These are phyloP conservation scores for Hyphodiscus sp. DNA, from an alignment of 2,329 filamentous ascomycete species.

Conservation along the genomic window DNA sequence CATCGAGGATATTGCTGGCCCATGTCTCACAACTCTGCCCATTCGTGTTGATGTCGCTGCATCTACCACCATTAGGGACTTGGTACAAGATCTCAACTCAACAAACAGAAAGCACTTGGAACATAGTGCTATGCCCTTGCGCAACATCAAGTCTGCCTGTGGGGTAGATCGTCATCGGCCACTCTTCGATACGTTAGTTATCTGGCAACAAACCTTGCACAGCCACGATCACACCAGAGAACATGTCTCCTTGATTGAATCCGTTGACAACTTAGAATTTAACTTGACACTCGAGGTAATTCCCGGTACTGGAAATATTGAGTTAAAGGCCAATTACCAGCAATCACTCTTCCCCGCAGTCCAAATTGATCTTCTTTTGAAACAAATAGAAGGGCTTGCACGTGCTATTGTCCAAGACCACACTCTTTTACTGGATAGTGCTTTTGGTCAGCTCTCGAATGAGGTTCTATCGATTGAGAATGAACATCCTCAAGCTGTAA, in stretches of 20 bases:
- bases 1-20: constrained; percentile 70
- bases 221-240: constrained; percentile 28
- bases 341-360: constrained; percentile 43
- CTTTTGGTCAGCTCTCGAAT: constrained; percentile 11
- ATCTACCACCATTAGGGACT: constrained; percentile 46
- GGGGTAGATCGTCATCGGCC: constrained; percentile 46
- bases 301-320: constrained; percentile 44
- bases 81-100: constrained; percentile 57
- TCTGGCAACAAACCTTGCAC: constrained; percentile 72
- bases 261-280: constrained; percentile 70
- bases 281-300: constrained; percentile 71
- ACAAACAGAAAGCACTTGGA: constrained; percentile 60
- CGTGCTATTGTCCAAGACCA: constrained; percentile 31
- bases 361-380: constrained; percentile 50
- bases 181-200: constrained; percentile 73
- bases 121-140: constrained; percentile 56
- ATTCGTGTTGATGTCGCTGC: constrained; percentile 55
- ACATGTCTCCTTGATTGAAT: constrained; percentile 47
- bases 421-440: constrained; percentile 2
- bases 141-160: constrained; percentile 60
- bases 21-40: constrained; percentile 72
- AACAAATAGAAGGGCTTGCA: constrained; percentile 54
- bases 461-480: constrained; percentile 27
- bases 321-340: constrained; percentile 49
- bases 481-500: constrained; percentile 5